A percentile compares a stretch with the other conserved stretches of the same genome.
Conservation (phyloP, 2,329 filamentous ascomycete genomes). For the Elsinoe arachidis region DNA sequence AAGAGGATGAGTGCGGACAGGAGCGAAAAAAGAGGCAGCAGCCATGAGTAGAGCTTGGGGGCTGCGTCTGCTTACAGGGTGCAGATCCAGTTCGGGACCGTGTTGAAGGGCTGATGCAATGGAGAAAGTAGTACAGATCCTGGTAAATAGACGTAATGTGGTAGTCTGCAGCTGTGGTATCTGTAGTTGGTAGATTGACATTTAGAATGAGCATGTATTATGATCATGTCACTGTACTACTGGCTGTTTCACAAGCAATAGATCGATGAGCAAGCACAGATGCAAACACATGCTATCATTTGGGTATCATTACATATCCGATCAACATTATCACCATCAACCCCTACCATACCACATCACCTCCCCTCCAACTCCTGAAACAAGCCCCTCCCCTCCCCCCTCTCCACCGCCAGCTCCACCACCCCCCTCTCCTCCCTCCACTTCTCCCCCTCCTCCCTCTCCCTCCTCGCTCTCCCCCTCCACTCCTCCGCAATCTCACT, state of each 20-base stretch:
- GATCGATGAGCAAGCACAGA: neutral
- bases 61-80: neutral
- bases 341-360: neutral
- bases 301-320: neutral
- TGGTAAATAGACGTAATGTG: conserved; percentile 3
- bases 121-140: neutral
- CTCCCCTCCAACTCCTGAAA: neutral
- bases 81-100: neutral
- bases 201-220: neutral
- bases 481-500: conserved; percentile 92
- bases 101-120: neutral
- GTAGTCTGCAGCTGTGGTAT: neutral
- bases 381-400: neutral
- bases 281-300: neutral
- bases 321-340: neutral
- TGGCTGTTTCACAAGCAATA: neutral
- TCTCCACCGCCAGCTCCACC: neutral
- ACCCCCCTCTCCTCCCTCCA: neutral
- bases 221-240: neutral
- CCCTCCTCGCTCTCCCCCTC: conserved; percentile 28
- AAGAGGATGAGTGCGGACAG: conserved; percentile 4
- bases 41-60: conserved; percentile 5
- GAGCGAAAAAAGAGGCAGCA: neutral
- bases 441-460: neutral
- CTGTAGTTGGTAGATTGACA: neutral